phyloP scores from a whole-genome alignment of 805 yeast species.

The Wickerhamomyces hampshirensis region DNA sequence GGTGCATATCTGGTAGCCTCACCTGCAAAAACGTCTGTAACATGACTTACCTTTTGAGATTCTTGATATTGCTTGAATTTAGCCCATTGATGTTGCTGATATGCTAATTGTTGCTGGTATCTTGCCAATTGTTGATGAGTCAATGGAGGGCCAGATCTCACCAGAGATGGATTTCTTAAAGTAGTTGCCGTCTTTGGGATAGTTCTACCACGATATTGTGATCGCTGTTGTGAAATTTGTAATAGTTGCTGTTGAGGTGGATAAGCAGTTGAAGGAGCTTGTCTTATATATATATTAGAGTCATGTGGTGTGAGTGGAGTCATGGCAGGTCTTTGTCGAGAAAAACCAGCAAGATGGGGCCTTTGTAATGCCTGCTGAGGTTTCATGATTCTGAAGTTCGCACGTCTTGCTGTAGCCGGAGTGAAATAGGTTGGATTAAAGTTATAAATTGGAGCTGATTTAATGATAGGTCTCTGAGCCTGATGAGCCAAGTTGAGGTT shows the following conservation, averaged over 20 bases:
- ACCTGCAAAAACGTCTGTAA: slow-evolving; percentile 46
- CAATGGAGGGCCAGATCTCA: slow-evolving; percentile 15
- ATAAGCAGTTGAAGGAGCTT: slow-evolving; percentile 9
- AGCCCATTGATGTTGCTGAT: slow-evolving; percentile 25
- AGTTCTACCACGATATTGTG: slow-evolving; percentile 1
- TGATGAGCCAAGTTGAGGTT: slow-evolving; percentile 15
- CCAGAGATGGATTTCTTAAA: slow-evolving; percentile 11
- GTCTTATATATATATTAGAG: slow-evolving; percentile 5
- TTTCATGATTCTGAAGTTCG: slow-evolving; percentile 9
- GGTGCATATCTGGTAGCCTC: slow-evolving; percentile 45
- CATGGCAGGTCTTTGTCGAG: slow-evolving; percentile 5
- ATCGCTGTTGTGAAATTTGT: too few species aligned
- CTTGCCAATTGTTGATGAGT: slow-evolving; percentile 21
- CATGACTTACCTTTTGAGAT: slow-evolving; percentile 26
- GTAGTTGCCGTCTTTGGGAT: slow-evolving; percentile 22
- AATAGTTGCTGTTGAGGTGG: too few species aligned
- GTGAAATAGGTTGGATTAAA: slow-evolving; percentile 11
- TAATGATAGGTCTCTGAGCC: slow-evolving; percentile 24
- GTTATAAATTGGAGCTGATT: slow-evolving; percentile 29
- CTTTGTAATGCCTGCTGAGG: slow-evolving; percentile 1
- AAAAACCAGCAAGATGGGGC: slow-evolving; percentile 11
- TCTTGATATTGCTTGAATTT: slow-evolving; percentile 23
- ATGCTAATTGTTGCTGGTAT: slow-evolving; percentile 24
- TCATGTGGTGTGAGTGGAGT: slow-evolving; percentile 15
- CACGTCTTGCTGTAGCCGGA: slow-evolving; percentile 13